These are phyloP conservation scores for Epichloe baconii DNA, from an alignment of 2,329 filamentous ascomycete genomes.

Conservation along the genomic window DNA sequence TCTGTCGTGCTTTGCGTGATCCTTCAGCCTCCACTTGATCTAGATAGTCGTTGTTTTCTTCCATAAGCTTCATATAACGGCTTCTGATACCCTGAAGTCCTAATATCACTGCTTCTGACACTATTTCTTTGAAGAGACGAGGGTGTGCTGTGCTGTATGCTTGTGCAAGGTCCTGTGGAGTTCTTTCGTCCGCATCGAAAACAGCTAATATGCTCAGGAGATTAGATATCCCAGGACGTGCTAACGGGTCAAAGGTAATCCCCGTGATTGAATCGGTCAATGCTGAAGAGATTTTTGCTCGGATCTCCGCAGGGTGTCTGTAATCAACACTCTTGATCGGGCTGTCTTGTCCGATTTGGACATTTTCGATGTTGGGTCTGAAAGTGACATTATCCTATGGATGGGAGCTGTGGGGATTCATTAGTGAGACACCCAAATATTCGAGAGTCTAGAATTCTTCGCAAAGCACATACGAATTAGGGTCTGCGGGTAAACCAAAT, in stretches of 20 bases:
- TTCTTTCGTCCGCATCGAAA: slow-evolving; percentile 36
- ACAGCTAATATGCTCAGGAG: slow-evolving; percentile 68
- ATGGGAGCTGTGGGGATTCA: slow-evolving; percentile 47
- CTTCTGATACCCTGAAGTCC: slow-evolving; percentile 42
- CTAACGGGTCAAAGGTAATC: slow-evolving; percentile 58
- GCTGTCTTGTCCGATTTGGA: slow-evolving; percentile 70
- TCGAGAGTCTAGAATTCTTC: background rate
- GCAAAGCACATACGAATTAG: slow-evolving; percentile 47
- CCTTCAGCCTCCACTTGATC: slow-evolving; percentile 46
- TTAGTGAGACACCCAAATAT: background rate
- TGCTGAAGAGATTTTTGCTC: slow-evolving; percentile 56
- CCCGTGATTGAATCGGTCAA: slow-evolving; percentile 58
- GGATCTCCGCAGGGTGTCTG: slow-evolving; percentile 53
- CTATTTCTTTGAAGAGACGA: slow-evolving; percentile 33
- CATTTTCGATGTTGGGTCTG: slow-evolving; percentile 73
- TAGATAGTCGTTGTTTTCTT: slow-evolving; percentile 35
- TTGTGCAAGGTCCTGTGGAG: slow-evolving; percentile 26
- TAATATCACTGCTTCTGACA: slow-evolving; percentile 42
- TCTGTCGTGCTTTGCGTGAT: slow-evolving; percentile 45
- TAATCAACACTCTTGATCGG: slow-evolving; percentile 71
- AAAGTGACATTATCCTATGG: slow-evolving; percentile 82
- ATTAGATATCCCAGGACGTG: slow-evolving; percentile 75
- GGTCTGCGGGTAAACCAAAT: slow-evolving; percentile 53
- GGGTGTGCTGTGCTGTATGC: slow-evolving; percentile 25
- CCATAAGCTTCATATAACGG: slow-evolving; percentile 40